phyloP scores from a whole-genome alignment of 805 yeast genomes.

The Clavispora santaluciae region DNA sequence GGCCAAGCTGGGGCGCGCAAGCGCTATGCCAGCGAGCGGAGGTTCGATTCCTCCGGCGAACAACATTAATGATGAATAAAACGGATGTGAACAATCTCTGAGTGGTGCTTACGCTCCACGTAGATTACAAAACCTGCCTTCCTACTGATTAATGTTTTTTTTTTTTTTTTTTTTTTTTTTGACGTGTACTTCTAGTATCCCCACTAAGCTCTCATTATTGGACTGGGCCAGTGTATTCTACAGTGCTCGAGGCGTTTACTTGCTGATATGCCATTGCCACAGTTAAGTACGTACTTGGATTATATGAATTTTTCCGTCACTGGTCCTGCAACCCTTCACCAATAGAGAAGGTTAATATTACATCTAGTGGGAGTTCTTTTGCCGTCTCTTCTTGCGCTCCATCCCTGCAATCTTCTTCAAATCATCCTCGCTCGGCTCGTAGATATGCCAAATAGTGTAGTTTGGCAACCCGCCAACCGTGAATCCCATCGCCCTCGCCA shows the following conservation, averaged over 20 bases:
- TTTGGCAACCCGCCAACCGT: conserved; percentile 85
- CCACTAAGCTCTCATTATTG: no score
- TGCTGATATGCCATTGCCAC: no score
- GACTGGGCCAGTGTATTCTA: no score
- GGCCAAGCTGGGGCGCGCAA: conserved; percentile 14
- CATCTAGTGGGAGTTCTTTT: conserved; percentile 5
- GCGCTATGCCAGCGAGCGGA: conserved; percentile 1
- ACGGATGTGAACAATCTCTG: conserved; percentile 51
- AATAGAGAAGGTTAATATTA: neutral
- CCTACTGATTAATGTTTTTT: conserved; percentile 38
- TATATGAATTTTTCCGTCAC: neutral
- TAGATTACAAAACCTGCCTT: conserved; percentile 48
- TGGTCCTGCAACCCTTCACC: no score
- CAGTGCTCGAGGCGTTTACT: no score
- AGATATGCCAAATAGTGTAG: conserved; percentile 86
- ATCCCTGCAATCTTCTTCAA: conserved; percentile 60
- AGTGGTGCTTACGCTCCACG: conserved; percentile 36
- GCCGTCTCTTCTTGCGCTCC: conserved; percentile 61
- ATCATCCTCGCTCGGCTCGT: conserved; percentile 86
- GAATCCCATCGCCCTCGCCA: conserved; percentile 76
- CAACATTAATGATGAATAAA: conserved; percentile 37
- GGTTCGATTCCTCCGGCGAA: conserved; percentile 22
- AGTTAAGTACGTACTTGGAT: neutral
- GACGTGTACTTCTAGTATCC: neutral
- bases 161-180: conserved; percentile 1